A percentile compares a stretch with the other conserved stretches of the same genome.
Conservation (phyloP, 176 grass and related monocot species). For the Olyra latifolia region DNA sequence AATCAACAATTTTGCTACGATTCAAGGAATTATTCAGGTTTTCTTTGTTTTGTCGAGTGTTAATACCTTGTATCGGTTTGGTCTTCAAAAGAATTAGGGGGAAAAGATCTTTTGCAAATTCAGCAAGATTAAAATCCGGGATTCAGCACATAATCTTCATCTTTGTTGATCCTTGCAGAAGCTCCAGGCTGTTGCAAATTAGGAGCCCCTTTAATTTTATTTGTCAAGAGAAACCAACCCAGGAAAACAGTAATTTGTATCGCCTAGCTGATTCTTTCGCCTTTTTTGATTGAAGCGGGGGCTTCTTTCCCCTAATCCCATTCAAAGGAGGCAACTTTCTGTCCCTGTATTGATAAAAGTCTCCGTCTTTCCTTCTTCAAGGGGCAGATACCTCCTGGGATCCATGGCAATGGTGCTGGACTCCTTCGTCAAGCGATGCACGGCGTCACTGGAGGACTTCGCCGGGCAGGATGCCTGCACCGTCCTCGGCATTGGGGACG, state of each 20-base stretch:
- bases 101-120: conserved; percentile 1
- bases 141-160: not conserved
- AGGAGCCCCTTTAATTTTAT: not conserved
- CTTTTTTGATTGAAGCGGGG: not conserved
- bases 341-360: not conserved
- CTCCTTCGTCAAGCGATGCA: conserved; percentile 47
- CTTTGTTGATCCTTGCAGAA: not conserved
- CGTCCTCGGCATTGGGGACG: conserved; percentile 51
- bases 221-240: not conserved
- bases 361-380: not conserved
- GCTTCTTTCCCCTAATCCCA: not conserved
- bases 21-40: not conserved
- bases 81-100: not conserved
- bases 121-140: not conserved
- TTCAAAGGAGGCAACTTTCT: not conserved
- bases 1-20: not conserved
- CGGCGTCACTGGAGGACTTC: conserved; percentile 42
- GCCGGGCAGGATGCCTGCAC: conserved; percentile 39
- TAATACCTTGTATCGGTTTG: not conserved
- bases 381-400: not conserved
- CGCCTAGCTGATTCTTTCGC: not conserved
- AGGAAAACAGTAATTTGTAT: not conserved
- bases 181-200: not conserved
- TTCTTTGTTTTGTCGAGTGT: not conserved
- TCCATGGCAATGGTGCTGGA: conserved; percentile 74